phyloP scores from a whole-genome alignment of 2,329 filamentous ascomycete genomes.

The Phialophora tarda region DNA sequence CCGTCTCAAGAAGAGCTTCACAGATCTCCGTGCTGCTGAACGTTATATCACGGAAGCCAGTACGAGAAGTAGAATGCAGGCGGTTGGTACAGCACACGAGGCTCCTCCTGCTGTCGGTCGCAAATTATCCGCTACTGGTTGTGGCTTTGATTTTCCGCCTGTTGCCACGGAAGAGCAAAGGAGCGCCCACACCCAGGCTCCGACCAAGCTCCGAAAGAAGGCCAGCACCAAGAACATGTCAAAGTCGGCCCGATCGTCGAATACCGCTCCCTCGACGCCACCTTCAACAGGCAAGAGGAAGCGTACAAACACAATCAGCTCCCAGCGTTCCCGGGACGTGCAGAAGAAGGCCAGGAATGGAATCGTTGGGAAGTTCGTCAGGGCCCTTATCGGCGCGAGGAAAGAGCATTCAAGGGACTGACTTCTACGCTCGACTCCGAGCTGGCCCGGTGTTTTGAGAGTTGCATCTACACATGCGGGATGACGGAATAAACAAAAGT shows the following conservation, averaged over 20 bases:
- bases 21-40: conserved; percentile 33
- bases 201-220: not conserved
- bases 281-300: not conserved
- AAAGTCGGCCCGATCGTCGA: not conserved
- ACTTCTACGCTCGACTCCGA: not conserved
- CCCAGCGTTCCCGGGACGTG: not conserved
- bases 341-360: not conserved
- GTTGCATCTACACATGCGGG: not conserved
- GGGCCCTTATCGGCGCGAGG: not conserved
- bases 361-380: not conserved
- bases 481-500: not conserved
- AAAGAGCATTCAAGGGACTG: not conserved
- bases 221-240: conserved; percentile 12
- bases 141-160: not conserved
- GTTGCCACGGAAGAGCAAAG: not conserved
- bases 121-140: not conserved
- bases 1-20: conserved; percentile 32
- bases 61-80: conserved; percentile 1
- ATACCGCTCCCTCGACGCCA: not conserved
- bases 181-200: not conserved
- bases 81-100: not conserved
- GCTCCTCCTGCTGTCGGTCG: not conserved
- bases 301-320: not conserved
- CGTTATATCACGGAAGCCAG: conserved; percentile 26
- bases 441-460: not conserved